Evolutionary conservation across 78 protist species (phyloP).

Genomic region (Dictyostelium purpureum): DNA sequence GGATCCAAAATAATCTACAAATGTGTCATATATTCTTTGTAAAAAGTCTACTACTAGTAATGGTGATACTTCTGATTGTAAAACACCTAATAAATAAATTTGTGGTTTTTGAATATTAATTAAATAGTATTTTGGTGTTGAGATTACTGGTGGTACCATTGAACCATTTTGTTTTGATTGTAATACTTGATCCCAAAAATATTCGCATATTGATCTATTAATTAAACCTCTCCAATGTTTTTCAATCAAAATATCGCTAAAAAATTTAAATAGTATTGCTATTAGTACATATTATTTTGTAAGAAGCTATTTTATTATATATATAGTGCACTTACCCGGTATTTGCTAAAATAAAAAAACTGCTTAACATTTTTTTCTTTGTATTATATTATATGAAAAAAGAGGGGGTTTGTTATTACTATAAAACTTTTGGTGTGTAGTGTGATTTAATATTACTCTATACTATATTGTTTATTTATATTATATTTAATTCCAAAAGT

Average conservation of each 20-base stretch:
- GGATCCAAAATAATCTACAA: constrained; percentile 81
- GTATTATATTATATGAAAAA: neutral
- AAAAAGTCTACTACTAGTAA: constrained; percentile 88
- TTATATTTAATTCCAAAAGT: too few species aligned
- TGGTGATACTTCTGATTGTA: constrained; percentile 78
- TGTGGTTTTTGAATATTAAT: constrained; percentile 39
- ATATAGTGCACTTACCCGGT: constrained; percentile 24
- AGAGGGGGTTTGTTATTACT: neutral
- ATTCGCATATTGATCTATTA: constrained; percentile 72
- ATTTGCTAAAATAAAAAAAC: constrained; percentile 67
- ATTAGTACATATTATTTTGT: neutral
- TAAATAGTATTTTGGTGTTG: constrained; percentile 82
- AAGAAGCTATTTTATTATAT: neutral
- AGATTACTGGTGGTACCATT: constrained; percentile 19
- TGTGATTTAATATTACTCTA: too few species aligned
- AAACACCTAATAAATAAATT: constrained; percentile 43
- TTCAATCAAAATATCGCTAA: constrained; percentile 88
- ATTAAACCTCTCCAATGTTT: constrained; percentile 86
- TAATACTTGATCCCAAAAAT: constrained; percentile 65
- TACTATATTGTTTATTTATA: too few species aligned
- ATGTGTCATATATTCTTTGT: constrained; percentile 85
- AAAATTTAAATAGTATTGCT: neutral
- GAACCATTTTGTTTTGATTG: constrained; percentile 15
- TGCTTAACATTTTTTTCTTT: constrained; percentile 35
- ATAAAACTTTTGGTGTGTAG: neutral